Evolutionary conservation across 164 flowering plant genomes (phyloP).

Genomic region (Annona cherimola): DNA sequence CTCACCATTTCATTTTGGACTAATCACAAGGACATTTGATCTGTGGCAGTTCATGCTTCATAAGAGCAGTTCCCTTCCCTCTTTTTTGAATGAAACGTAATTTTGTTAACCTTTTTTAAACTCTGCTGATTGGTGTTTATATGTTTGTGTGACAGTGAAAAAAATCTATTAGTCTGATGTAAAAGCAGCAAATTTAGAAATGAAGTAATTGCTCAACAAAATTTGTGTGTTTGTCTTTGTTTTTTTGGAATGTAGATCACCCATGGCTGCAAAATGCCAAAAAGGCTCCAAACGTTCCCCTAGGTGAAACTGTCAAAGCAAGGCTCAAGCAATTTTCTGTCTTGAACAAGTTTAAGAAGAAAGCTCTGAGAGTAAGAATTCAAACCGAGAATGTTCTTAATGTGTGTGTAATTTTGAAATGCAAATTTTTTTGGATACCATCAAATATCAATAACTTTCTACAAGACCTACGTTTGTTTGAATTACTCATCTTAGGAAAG

Average conservation of each 20-base stretch:
- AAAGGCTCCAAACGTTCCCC: slow-evolving; percentile 82
- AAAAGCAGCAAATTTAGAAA: too few relatives aligned
- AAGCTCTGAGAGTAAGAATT: slow-evolving; percentile 74
- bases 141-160: too few relatives aligned
- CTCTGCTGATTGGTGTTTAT: too few relatives aligned
- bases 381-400: background rate
- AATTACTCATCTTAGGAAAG: background rate
- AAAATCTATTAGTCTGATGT: too few relatives aligned
- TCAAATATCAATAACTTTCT: background rate
- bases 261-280: slow-evolving; percentile 87
- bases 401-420: background rate
- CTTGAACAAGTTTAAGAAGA: slow-evolving; percentile 92
- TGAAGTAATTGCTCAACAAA: too few relatives aligned
- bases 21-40: too few relatives aligned
- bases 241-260: slow-evolving; percentile 55
- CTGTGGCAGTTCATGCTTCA: too few relatives aligned
- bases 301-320: slow-evolving; percentile 86
- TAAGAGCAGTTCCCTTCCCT: too few relatives aligned
- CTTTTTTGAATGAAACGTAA: too few relatives aligned
- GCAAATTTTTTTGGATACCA: background rate
- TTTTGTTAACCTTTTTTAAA: too few relatives aligned
- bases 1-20: too few relatives aligned
- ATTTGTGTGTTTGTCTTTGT: too few relatives aligned
- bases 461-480: background rate
- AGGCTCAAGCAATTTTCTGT: slow-evolving; percentile 90